phyloP scores from a whole-genome alignment of 208 protist genomes.

The Leishmania guyanensis region DNA sequence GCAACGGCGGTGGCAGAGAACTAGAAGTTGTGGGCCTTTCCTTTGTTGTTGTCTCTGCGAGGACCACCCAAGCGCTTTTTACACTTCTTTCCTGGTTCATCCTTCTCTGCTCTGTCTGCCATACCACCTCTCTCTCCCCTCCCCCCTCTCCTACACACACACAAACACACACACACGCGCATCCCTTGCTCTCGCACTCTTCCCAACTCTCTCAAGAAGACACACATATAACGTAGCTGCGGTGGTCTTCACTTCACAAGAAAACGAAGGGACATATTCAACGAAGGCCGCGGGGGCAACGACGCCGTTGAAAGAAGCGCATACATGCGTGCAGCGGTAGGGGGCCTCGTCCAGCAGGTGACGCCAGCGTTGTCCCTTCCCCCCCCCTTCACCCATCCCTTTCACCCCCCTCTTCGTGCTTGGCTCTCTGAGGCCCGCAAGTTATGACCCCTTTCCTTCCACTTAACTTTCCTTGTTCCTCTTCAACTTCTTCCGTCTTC shows the following conservation, averaged over 20 bases:
- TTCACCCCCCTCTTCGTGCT: background rate
- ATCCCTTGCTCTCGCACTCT: background rate
- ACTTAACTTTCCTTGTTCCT: background rate
- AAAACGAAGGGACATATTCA: background rate
- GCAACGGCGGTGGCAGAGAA: background rate
- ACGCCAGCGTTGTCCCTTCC: background rate
- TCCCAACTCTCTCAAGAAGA: background rate
- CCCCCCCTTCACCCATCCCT: background rate
- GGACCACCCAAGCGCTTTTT: background rate
- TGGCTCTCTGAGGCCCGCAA: background rate
- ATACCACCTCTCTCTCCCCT: background rate
- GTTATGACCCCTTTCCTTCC: background rate
- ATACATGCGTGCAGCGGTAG: background rate
- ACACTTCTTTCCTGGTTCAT: background rate
- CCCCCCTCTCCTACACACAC: too few species aligned
- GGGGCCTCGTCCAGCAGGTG: background rate
- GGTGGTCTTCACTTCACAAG: background rate
- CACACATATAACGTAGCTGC: background rate
- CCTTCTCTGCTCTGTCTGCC: background rate
- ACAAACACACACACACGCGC: too few species aligned
- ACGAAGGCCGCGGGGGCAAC: background rate
- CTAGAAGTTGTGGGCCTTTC: background rate
- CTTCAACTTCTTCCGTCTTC: slow-evolving; percentile 6
- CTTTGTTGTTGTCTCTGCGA: background rate
- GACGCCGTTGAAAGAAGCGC: background rate